Evolutionary conservation across 140 eudicot genomes (phyloP), one percentile per base, ranked within the genome.

Genomic region (Anethum foeniculum): DNA sequence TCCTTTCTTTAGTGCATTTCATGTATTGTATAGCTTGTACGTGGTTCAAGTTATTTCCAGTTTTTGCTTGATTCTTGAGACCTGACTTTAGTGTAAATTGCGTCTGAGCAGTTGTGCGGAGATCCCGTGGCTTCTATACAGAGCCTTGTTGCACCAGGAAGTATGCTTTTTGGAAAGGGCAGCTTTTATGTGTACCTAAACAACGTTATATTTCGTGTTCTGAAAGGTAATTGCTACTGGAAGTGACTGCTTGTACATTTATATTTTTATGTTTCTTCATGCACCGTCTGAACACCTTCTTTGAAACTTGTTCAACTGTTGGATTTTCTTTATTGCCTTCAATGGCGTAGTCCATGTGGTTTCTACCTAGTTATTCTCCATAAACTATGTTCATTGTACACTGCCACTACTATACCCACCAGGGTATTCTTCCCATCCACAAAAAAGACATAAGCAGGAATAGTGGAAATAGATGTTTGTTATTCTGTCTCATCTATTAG

Each of bases 141-240:
- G 43, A 85, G 89, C 77, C 88, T 92, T 58, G 88, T 94, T 83
- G 84, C 90, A 39, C 94, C 93, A 47, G 86, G 92, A 81, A 89
- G 58, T 84, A 85, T 94, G 89, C 93, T 94, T 51, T 85, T 86
- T 80, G 96, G 98, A 80, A 88, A 93, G 72, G 96, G 90, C 75
- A 87, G 89, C 58, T 86, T 90, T 84, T 88, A 85, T 84, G 88
- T 90, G 79, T 89, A 85, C 82, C 79, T 94, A 23, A 84, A 94
- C 82, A 85, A 83, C 85, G 83, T 71, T 82, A 85, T 85, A 19
- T 90, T 89, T 49, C 88, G 88, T 76, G 94, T 92, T 64, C 80
- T 85, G 80, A 83, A 89, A 92, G 98, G 98, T 94, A 67, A 47
- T 62, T 62, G 71, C 36, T 2, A 75, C 41, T 1, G n/a, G 39